Percentiles rank a stretch among this genome's conserved stretches.
Evolutionary conservation across 768 basidiomycete genomes (phyloP).

Genomic region (Paxillus ammoniavirescens): DNA sequence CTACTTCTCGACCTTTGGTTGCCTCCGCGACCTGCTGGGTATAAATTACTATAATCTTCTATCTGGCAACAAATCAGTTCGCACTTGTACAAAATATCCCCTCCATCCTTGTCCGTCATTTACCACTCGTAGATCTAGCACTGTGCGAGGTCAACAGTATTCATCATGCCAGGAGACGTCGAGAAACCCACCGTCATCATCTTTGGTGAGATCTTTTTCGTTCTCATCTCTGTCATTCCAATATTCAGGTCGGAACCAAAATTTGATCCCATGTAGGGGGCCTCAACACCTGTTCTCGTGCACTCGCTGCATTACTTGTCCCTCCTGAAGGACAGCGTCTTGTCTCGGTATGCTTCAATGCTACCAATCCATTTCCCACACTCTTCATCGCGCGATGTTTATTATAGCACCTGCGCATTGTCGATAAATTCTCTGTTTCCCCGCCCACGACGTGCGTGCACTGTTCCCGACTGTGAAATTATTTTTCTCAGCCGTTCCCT

Average conservation of each 20-base stretch:
- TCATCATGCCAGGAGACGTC: constrained; percentile 32
- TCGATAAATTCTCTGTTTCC: constrained; percentile 69
- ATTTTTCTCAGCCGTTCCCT: constrained; percentile 5
- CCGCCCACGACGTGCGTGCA: constrained; percentile 70
- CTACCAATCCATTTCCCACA: constrained; percentile 9
- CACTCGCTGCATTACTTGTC: constrained; percentile 65
- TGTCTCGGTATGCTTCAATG: constrained; percentile 57
- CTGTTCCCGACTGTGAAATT: constrained; percentile 15
- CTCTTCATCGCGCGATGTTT: constrained; percentile 6
- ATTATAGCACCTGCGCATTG: constrained; percentile 61
- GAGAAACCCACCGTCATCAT: constrained; percentile 68
- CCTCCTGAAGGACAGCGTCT: constrained; percentile 65
- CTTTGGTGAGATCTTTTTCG: constrained; percentile 53
- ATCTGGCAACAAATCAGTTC: constrained; percentile 22
- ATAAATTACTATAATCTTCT: constrained; percentile 21
- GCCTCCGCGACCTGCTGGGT: constrained; percentile 23
- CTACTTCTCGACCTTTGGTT: constrained; percentile 15
- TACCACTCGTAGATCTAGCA: constrained; percentile 1
- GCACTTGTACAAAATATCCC: not conserved
- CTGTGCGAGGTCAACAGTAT: not conserved
- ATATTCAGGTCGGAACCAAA: constrained; percentile 7
- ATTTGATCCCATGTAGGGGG: constrained; percentile 51
- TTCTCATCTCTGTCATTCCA: constrained; percentile 2
- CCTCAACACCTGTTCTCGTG: constrained; percentile 74
- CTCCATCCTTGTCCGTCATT: constrained; percentile 4